Evolutionary conservation across 2,329 filamentous ascomycete species (phyloP), one percentile per base, ranked within the genome.

Genomic region (Fusarium sterilihyphosum): DNA sequence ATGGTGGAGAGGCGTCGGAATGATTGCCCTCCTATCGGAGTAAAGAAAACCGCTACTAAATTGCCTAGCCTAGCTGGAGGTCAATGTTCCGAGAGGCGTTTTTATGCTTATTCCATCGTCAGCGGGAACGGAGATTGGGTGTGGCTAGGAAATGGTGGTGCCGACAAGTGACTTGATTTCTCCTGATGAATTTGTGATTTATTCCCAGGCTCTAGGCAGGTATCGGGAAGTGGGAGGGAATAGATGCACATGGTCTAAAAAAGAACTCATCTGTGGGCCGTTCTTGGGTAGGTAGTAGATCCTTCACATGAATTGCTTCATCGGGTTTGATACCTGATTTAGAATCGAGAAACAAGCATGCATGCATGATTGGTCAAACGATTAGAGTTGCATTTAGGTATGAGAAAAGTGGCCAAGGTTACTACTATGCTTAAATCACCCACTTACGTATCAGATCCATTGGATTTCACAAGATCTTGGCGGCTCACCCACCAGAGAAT

Each of bases 51-150:
- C 47, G 26, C 47, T 53, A 29, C 33, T 56, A 69, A 44, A 41
- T 18, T 35, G 14, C 47, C n/a, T 65, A 66, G 44, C 38, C 20
- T 18, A 47, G 44, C 33, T 31, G 24, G 43, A 47, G 24, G 33
- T n/a, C 59, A 70, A 70, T 50, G 14, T 44, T 29, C 67, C 59
- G 44, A 73, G 50, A 52, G 67, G 70, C 61, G 52, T 44, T 73
- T 66, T 73, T 73, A 73, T 73, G 70, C 70, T 73, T 73, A 73
- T 67, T 73, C 43, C 20, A 33, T 70, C 50, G 67, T 61, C 35
- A 53, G 58, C 33, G 65, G 65, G 38, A 60, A 46, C 38, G 43
- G 29, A 41, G 40, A 40, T 53, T 16, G 18, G 24, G 29, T 11
- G 43, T 46, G 29, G 31, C 11, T 14, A 47, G n/a, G n/a, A 33